A percentile compares a stretch with the other conserved stretches of the same genome.
Evolutionary conservation across 2,329 filamentous ascomycete genomes (phyloP).

Genomic region (Biscogniauxia marginata): DNA sequence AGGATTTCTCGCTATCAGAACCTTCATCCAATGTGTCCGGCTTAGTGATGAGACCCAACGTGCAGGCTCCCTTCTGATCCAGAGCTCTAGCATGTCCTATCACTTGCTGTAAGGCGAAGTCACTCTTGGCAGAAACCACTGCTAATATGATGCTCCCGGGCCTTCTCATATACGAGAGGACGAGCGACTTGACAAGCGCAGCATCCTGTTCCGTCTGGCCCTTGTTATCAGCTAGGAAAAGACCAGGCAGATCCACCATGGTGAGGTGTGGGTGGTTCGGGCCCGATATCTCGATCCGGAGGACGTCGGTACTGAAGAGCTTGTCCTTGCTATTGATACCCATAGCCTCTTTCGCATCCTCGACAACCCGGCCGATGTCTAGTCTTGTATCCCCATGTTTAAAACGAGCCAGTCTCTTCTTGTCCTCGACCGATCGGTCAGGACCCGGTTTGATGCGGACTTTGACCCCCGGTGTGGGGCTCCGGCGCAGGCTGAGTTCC

Average conservation of each 20-base stretch:
- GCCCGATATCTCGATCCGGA: constrained; percentile 46
- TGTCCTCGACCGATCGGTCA: constrained; percentile 28
- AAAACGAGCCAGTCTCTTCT: constrained; percentile 16
- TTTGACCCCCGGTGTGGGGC: constrained; percentile 9
- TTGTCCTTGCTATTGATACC: constrained; percentile 5
- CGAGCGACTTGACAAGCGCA: constrained; percentile 43
- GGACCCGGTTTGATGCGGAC: constrained; percentile 35
- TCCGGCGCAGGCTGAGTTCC: constrained; percentile 55
- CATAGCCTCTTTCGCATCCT: constrained; percentile 34
- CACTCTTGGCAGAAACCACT: constrained; percentile 52
- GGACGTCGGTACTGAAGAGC: constrained; percentile 43
- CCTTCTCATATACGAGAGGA: constrained; percentile 54
- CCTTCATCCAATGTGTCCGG: constrained; percentile 36
- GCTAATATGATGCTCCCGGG: constrained; percentile 58
- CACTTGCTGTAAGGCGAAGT: constrained; percentile 58
- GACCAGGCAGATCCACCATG: constrained; percentile 57
- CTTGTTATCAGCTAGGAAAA: constrained; percentile 46
- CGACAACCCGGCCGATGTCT: constrained; percentile 33
- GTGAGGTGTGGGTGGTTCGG: constrained; percentile 50
- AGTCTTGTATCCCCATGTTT: constrained; percentile 1
- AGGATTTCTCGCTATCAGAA: constrained; percentile 40
- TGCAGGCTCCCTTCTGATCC: constrained; percentile 37
- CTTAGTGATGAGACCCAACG: constrained; percentile 50
- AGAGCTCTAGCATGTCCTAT: constrained; percentile 42
- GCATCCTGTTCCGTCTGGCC: constrained; percentile 43